Conservation (phyloP, 495 filamentous ascomycete species). For the Penicillium diatomitis region DNA sequence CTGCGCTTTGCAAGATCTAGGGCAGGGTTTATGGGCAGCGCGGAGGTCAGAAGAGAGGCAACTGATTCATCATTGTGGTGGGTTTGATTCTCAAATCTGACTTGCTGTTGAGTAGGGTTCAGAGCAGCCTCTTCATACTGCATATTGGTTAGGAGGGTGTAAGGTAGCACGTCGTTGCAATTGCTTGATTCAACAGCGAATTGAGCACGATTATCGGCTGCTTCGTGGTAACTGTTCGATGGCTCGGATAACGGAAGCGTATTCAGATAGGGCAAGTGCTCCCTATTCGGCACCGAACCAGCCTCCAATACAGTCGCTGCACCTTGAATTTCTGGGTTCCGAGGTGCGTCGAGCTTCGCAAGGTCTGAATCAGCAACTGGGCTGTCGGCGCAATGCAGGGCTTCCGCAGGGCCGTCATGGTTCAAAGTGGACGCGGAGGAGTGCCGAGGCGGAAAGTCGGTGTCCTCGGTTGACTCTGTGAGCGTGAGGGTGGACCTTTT, state of each 20-base stretch:
- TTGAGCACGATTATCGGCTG: background rate
- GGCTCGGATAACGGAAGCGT: background rate
- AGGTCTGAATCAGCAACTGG: background rate
- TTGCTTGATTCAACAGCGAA: too few relatives aligned
- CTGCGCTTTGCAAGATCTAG: constrained; percentile 1
- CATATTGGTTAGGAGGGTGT: too few relatives aligned
- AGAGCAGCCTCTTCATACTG: background rate
- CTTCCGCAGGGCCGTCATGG: constrained; percentile 10
- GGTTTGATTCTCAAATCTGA: background rate
- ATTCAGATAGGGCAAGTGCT: background rate
- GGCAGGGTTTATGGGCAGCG: constrained; percentile 16
- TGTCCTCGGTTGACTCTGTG: constrained; percentile 12
- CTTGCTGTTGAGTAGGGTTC: background rate
- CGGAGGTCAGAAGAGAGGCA: constrained; percentile 9
- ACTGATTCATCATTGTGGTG: background rate
- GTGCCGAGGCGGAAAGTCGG: constrained; percentile 12
- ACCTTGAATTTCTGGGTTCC: background rate
- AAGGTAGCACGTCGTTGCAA: too few relatives aligned
- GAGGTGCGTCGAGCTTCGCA: background rate
- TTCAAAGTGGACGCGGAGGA: constrained; percentile 22
- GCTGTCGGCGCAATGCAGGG: background rate
- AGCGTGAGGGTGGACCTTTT: constrained; percentile 20
- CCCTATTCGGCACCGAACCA: too few relatives aligned
- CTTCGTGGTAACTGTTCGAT: background rate
- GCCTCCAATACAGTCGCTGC: too few relatives aligned